Conservation (phyloP, 2,329 filamentous ascomycete species). For the Trichoderma sp. region DNA sequence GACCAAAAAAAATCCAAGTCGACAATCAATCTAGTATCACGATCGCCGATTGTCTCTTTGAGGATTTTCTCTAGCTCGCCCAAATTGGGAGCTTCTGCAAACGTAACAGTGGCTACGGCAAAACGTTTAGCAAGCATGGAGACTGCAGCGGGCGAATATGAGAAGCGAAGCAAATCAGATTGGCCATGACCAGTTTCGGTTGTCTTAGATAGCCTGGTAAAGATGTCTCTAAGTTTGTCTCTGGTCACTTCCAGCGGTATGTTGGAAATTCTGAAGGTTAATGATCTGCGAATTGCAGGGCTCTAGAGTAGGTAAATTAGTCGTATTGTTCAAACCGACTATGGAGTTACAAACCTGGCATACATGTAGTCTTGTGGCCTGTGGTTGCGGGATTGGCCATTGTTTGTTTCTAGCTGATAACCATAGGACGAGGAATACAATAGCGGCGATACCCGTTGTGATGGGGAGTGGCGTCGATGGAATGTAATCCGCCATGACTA, state of each 20-base stretch:
- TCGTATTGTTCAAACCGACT: neutral
- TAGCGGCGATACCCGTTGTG: neutral
- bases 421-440: neutral
- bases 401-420: neutral
- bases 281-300: neutral
- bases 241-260: neutral
- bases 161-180: neutral
- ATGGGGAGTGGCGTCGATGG: neutral
- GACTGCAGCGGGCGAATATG: neutral
- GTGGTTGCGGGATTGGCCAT: neutral
- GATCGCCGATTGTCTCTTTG: neutral
- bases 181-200: neutral
- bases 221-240: neutral
- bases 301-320: neutral
- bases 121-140: neutral
- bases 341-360: neutral
- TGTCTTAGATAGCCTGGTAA: neutral
- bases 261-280: slow-evolving; percentile 8
- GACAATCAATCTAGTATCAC: neutral
- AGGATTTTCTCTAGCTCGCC: neutral
- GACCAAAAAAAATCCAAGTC: neutral
- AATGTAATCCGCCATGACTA: neutral
- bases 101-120: neutral
- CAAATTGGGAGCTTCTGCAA: neutral
- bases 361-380: neutral